Conservation (phyloP, 2,329 filamentous ascomycete species). For the Fusarium drepaniforme region DNA sequence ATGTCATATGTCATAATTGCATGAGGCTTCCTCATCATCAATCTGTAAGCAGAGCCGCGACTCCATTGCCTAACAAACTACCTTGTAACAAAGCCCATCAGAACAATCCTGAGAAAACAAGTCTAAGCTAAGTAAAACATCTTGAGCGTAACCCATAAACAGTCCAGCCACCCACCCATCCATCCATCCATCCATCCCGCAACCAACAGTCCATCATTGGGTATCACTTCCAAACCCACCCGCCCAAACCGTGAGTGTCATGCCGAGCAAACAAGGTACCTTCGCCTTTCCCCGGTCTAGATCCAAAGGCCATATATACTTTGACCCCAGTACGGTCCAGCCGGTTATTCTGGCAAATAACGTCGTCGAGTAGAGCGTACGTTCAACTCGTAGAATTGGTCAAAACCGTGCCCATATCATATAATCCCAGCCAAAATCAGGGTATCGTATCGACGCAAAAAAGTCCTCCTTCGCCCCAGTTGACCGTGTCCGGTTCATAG, state of each 20-base stretch:
- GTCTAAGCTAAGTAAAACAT: constrained; percentile 30
- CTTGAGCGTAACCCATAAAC: constrained; percentile 28
- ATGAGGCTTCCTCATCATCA: constrained; percentile 29
- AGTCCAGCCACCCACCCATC: neutral
- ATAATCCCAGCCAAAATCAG: constrained; percentile 38
- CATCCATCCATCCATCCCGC: neutral
- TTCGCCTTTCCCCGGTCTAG: constrained; percentile 18
- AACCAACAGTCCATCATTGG: constrained; percentile 27
- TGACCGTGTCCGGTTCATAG: constrained; percentile 10
- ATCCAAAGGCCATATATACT: constrained; percentile 11
- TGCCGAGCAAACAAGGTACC: constrained; percentile 23
- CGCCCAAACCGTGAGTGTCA: constrained; percentile 26
- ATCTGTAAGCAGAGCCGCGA: constrained; percentile 39
- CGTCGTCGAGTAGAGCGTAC: neutral
- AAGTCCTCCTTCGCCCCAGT: constrained; percentile 21
- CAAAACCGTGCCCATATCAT: constrained; percentile 11
- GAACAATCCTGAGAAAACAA: constrained; percentile 36
- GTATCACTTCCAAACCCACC: constrained; percentile 44
- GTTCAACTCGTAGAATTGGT: constrained; percentile 8
- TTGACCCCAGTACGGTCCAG: constrained; percentile 4
- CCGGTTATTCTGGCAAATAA: constrained; percentile 4
- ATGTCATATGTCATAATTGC: constrained; percentile 1
- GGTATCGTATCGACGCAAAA: constrained; percentile 43
- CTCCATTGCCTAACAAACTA: constrained; percentile 34
- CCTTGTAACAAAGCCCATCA: constrained; percentile 23